Evolutionary conservation across 768 basidiomycete genomes (phyloP), one percentile per base, ranked within the genome.

Genomic region (Termitomyces eurrhizus): DNA sequence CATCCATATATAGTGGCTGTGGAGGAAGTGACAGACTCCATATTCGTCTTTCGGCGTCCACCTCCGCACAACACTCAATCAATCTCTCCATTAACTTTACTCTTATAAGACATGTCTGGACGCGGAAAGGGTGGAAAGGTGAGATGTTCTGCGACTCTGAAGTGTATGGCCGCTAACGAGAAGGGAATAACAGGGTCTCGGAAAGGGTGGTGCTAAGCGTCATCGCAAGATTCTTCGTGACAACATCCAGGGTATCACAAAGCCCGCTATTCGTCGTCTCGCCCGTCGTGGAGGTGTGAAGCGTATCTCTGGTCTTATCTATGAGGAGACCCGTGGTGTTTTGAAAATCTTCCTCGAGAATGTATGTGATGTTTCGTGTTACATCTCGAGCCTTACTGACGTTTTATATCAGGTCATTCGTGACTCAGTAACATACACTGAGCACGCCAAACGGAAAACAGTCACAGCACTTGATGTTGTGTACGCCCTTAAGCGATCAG

Each of bases 361-460:
- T 49, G 57, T 58, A 35, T n/a, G 48, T 57, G 9, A 14, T 21
- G 8, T n/a, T 13, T 12, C 16, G 0, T 42, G 29, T 26, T 7
- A 12, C 11, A 9, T 14, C 21, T 7, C n/a, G 26, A 5, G 11
- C 4, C 29, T 39, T 36, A 11, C 49, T 65, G 3, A 57, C 16
- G 55, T 21, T 18, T 9, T 5, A 62, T 50, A 53, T 2, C 67
- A 90, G 89, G 87, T 95, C 67, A 95, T 96, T 71, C 91, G 94
- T 67, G 95, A 96, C 73, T 95, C 93, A 55, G 95, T 96, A 67
- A 96, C 95, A 75, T 97, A 97, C 86, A 97, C 95, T 59, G 95
- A 97, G 26, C 57, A 58, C 76, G 94, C 95, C 48, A 96, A 96
- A 79, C 82, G 93, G 72, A 93, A 92, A 77, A 95, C 93, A 26